These are phyloP conservation scores for Corylus avellana DNA, from an alignment of 306 rosid genomes.

Conservation along the genomic window DNA sequence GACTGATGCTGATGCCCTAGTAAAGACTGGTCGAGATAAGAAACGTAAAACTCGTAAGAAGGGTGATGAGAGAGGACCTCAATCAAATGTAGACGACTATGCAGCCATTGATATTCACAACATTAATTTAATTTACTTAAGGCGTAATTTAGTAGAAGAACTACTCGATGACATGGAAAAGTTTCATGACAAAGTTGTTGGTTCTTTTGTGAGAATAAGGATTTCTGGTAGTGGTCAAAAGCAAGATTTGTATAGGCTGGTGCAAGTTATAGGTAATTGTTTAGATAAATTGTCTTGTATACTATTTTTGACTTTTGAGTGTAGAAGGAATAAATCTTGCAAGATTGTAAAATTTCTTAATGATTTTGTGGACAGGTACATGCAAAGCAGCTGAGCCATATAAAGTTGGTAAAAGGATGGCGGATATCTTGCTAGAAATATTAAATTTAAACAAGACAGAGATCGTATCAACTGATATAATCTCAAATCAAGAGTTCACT, in stretches of 20 bases:
- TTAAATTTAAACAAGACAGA: constrained; percentile 97
- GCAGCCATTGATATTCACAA: constrained; percentile 95
- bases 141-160: constrained; percentile 90
- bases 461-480: constrained; percentile 83
- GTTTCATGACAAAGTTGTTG: constrained; percentile 76
- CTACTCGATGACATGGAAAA: constrained; percentile 76
- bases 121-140: constrained; percentile 85
- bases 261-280: constrained; percentile 88
- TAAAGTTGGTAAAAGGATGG: constrained; percentile 96
- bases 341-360: constrained; percentile 14
- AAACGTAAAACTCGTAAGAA: constrained; percentile 75
- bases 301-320: constrained; percentile 8
- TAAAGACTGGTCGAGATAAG: constrained; percentile 71
- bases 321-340: constrained; percentile 20
- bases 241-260: constrained; percentile 99
- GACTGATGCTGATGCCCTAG: constrained; percentile 60
- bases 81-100: constrained; percentile 84
- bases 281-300: constrained; percentile 22
- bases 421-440: constrained; percentile 79
- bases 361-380: constrained; percentile 70
- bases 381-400: constrained; percentile 92
- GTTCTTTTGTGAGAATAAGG: constrained; percentile 94
- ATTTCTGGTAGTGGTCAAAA: constrained; percentile 95
- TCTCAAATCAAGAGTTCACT: constrained; percentile 98
- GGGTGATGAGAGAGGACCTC: constrained; percentile 74